Percentiles rank a stretch among this genome's conserved stretches.
Evolutionary conservation across 306 rosid species (phyloP).

Genomic region (Cicer judaicum): DNA sequence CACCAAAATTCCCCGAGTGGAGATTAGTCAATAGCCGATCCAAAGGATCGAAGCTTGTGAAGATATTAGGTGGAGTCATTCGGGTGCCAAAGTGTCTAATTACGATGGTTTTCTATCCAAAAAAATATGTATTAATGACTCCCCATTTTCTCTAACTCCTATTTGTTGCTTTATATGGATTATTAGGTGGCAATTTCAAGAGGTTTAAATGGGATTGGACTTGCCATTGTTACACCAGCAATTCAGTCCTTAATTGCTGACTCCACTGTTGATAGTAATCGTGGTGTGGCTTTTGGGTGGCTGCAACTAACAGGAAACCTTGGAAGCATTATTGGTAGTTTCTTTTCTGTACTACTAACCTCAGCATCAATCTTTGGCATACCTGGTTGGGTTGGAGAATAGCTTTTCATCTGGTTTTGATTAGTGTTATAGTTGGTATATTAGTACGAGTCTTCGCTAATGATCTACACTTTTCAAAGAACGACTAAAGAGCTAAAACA

Average conservation of each 20-base stretch:
- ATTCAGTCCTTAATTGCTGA: constrained; percentile 83
- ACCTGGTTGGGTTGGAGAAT: constrained; percentile 78
- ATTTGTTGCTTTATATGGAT: neutral
- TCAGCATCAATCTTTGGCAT: constrained; percentile 66
- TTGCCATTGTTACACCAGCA: constrained; percentile 83
- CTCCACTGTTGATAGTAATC: constrained; percentile 72
- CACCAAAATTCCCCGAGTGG: too few species aligned
- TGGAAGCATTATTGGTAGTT: constrained; percentile 77
- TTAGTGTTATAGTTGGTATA: constrained; percentile 73
- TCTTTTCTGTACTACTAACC: constrained; percentile 67
- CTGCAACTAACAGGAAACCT: constrained; percentile 66
- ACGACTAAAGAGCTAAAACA: constrained; percentile 21
- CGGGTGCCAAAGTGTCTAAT: too few species aligned
- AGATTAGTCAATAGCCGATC: too few species aligned
- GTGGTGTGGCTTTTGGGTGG: constrained; percentile 87
- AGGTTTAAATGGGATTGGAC: constrained; percentile 91
- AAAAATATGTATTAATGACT: too few species aligned
- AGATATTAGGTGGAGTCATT: too few species aligned
- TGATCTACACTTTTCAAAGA: constrained; percentile 65
- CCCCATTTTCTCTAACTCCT: too few species aligned
- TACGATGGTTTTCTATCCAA: too few species aligned
- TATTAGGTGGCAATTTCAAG: constrained; percentile 83
- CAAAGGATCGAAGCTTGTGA: too few species aligned
- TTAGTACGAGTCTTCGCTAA: constrained; percentile 63
- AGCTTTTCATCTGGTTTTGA: constrained; percentile 71